Base-by-base conservation (phyloP, 2,329 filamentous ascomycete species). In the Hypoxylon sp. region DNA sequence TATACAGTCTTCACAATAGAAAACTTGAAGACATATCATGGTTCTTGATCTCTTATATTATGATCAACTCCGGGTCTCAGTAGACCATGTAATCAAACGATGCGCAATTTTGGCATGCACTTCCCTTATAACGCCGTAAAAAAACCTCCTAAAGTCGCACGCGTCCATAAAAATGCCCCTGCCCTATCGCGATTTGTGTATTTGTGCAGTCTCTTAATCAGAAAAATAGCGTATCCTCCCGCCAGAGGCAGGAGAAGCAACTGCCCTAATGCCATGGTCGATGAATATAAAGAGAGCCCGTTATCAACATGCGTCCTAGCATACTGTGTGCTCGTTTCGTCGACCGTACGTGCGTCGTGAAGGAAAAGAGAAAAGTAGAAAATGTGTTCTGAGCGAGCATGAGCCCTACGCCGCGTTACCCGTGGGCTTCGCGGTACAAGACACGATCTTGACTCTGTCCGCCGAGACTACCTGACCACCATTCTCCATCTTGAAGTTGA, bases 361-460 rank as follows among this genome's bases (percentile, higher is more conserved):
- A 7, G 17, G 4, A 33, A n/a, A n/a, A 33, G 17, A 17, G n/a
- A 15, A 8, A 35, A 2, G n/a, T 17, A 13, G 29, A 35, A 35
- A 17, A 8, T 4, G 31, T n/a, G 6, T 33, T 33, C 29, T 33
- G n/a, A 8, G 11, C 9, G 10, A 15, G 2, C 20, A n/a, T 21
- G 31, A 23, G 11, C 8, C n/a, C 56, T 66, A 70, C 2, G 62
- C 20, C 26, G 57, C 37, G 20, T 62, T 55, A 7, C 66, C 67
- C 3, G 65, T 66, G 1, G 71, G 71, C 82, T 97, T 97, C 67
- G 93, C 93, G 72, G 96, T 97, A 78, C 94, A 98, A 77, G 91
- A 96, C 46, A 99, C 95, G 67, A 99, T 99, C 87, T 98, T 98
- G 77, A 99, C 91, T 75, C 92, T 94, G 73, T 97, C 94, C 17